Evolutionary conservation across 306 rosid species (phyloP).

Genomic region (Lablab purpureus): DNA sequence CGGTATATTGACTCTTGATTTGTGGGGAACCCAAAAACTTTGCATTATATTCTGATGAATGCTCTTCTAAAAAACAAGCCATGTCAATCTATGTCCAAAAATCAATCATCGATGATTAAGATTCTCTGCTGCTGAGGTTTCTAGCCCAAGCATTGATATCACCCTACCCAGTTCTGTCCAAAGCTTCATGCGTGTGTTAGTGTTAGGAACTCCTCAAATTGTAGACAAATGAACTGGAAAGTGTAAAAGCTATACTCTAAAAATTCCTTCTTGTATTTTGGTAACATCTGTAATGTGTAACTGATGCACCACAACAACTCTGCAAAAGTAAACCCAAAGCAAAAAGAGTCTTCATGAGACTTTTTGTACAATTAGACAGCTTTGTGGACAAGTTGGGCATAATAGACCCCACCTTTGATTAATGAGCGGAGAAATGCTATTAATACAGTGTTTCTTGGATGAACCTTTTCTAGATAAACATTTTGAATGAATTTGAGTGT

Average conservation of each 20-base stretch:
- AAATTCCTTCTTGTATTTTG: conserved; percentile 30
- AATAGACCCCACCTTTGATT: conserved; percentile 54
- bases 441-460: too few relatives aligned
- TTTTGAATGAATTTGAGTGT: not conserved
- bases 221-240: conserved; percentile 54
- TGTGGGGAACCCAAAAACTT: conserved; percentile 47
- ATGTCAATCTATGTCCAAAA: not conserved
- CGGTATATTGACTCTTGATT: conserved; percentile 37
- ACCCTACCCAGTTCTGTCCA: conserved; percentile 41
- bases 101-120: conserved; percentile 41
- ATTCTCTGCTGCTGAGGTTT: conserved; percentile 51
- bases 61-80: conserved; percentile 9
- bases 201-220: conserved; percentile 39
- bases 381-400: conserved; percentile 68
- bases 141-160: conserved; percentile 39
- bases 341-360: conserved; percentile 28
- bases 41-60: conserved; percentile 34
- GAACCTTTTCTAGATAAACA: not conserved
- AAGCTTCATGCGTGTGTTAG: conserved; percentile 36
- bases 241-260: conserved; percentile 31
- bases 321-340: conserved; percentile 15
- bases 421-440: conserved; percentile 27
- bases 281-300: conserved; percentile 30
- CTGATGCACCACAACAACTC: not conserved
- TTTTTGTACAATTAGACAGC: conserved; percentile 52